Percentiles rank a stretch among this genome's conserved stretches.
Conservation (phyloP, 441 rosid species). For the Erodium moschatum region DNA sequence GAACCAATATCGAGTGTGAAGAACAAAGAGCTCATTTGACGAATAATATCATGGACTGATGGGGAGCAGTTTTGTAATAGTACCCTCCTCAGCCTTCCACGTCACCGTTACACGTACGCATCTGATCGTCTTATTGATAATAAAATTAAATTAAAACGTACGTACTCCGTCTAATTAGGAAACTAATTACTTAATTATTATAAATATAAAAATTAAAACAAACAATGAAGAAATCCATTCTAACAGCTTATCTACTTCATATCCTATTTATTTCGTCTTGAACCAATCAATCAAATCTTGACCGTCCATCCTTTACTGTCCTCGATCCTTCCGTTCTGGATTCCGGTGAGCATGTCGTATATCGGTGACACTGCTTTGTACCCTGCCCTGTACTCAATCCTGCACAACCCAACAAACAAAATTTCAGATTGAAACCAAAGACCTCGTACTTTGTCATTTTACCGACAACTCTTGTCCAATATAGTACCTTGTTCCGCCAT, state of each 20-base stretch:
- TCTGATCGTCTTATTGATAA: background rate
- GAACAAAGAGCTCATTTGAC: constrained; percentile 6
- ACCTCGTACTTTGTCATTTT: no score
- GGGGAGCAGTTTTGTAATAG: background rate
- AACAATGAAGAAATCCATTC: no score
- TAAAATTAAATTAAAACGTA: no score
- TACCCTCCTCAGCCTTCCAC: background rate
- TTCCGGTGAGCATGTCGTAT: constrained; percentile 11
- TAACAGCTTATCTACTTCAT: no score
- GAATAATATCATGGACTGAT: background rate
- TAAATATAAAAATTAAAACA: no score
- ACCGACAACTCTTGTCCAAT: no score
- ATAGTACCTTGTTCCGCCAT: constrained; percentile 17
- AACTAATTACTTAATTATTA: no score
- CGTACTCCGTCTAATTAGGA: no score
- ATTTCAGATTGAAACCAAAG: background rate
- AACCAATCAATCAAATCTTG: background rate
- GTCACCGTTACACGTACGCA: background rate
- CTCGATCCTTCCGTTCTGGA: constrained; percentile 18
- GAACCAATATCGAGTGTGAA: background rate
- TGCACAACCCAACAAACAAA: background rate
- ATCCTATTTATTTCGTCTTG: no score
- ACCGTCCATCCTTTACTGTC: constrained; percentile 22
- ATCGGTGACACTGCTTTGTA: constrained; percentile 1
- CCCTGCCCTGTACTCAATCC: constrained; percentile 6